A percentile compares a stretch with the other conserved stretches of the same genome.
phyloP scores from a whole-genome alignment of 345 rosid species.

The Turnera subulata region DNA sequence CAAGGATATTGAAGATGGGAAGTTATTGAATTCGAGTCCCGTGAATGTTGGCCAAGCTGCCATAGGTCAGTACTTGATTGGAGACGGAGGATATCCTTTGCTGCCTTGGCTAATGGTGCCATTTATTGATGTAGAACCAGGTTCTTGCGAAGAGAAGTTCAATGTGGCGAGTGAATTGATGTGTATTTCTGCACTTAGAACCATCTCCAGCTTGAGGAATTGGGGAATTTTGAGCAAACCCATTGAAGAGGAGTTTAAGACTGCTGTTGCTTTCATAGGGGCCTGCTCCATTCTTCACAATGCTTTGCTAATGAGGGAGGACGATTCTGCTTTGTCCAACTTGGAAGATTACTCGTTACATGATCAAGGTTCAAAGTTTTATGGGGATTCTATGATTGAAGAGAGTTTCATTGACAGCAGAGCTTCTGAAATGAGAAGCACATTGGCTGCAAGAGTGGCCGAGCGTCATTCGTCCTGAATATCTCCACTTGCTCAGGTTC shows the following conservation, averaged over 20 bases:
- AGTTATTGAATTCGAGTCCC: slow-evolving; percentile 31
- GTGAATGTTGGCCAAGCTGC: slow-evolving; percentile 28
- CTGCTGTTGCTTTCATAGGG: slow-evolving; percentile 47
- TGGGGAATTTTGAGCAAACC: slow-evolving; percentile 57
- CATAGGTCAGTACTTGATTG: slow-evolving; percentile 48
- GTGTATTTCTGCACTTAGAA: slow-evolving; percentile 33
- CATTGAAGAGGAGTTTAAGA: slow-evolving; percentile 47
- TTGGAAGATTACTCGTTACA: slow-evolving; percentile 23
- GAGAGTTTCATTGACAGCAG: slow-evolving; percentile 18
- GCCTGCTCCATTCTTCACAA: slow-evolving; percentile 68
- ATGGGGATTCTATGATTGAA: slow-evolving; percentile 19
- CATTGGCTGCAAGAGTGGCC: slow-evolving; percentile 36
- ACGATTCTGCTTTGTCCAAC: slow-evolving; percentile 46
- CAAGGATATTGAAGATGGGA: slow-evolving; percentile 41
- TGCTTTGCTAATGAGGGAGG: slow-evolving; percentile 57
- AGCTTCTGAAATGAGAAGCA: slow-evolving; percentile 35
- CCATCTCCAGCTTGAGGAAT: slow-evolving; percentile 49
- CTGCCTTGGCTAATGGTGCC: slow-evolving; percentile 75
- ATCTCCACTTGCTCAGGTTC: not conserved
- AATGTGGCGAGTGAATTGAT: slow-evolving; percentile 30
- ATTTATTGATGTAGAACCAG: slow-evolving; percentile 26
- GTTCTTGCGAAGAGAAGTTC: slow-evolving; percentile 39
- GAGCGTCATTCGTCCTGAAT: slow-evolving; percentile 2
- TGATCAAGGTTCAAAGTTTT: slow-evolving; percentile 17
- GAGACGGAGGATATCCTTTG: slow-evolving; percentile 48